Evolutionary conservation across 805 yeast species (phyloP), one percentile per base, ranked within the genome.

Genomic region (Ogataea pilisensis): DNA sequence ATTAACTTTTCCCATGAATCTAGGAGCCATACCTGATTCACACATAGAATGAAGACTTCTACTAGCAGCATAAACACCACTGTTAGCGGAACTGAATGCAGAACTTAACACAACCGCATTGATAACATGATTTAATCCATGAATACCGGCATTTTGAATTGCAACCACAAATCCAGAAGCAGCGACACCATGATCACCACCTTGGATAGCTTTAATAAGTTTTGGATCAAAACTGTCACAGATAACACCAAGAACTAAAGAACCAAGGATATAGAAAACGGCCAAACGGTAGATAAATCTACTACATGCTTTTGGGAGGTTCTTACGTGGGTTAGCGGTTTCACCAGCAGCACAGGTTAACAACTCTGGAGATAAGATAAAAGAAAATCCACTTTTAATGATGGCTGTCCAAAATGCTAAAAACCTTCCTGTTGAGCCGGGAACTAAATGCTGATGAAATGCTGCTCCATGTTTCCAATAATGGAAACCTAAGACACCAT

Each of bases 381-480:
- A 59, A 2, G 42, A 43, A 12, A 34, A 30, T 2, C 29, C 39
- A 8, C 32, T 26, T 13, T 35, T 35, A 16, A 35, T n/a, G 17
- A 35, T 35, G 9, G 39, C 27, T 19, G 34, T 37, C 30, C 22
- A 22, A 17, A 76, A 11, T 4, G 35, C 35, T 19, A 25, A 30
- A 29, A 47, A 47, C 46, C 70, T 69, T 32, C 86, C 87, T 18
- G 80, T 67, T 39, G 58, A 54, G 9, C 85, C 85, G 4, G 52
- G 57, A 2, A 65, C 63, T 11, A 46, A 31, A 49, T 76, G 73
- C 32, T 63, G 63, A 49, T 75, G 65, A 48, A 80, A 81, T 49
- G 68, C 72, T 31, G 54, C 54, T 7, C 29, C 29, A 18, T 49
- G 31, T 28, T 43, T 55, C 63, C 60, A 55, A 43, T 53, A 56